These are phyloP conservation scores for Baudoinia panamericana DNA, from an alignment of 495 filamentous ascomycete species.

Conservation along the genomic window DNA sequence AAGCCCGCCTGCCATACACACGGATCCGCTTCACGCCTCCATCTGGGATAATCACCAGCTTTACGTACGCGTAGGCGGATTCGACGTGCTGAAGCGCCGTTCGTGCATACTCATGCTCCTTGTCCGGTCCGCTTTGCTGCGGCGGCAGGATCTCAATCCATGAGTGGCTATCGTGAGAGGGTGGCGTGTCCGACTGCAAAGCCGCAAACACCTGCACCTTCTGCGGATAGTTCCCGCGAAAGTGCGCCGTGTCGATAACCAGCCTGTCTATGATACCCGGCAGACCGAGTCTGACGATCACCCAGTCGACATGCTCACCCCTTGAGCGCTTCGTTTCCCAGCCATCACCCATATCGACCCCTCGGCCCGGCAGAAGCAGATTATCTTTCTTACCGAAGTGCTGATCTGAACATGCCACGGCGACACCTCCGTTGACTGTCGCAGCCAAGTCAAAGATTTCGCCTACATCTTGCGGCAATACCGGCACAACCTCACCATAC, in stretches of 20 bases:
- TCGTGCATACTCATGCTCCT: conserved; percentile 58
- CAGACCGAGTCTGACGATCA: conserved; percentile 62
- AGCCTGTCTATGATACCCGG: conserved; percentile 56
- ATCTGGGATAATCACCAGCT: conserved; percentile 83
- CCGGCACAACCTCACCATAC: conserved; percentile 63
- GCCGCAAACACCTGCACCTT: conserved; percentile 57
- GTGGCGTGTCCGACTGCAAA: conserved; percentile 37
- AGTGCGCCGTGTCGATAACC: conserved; percentile 79
- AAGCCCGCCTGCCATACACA: conserved; percentile 58
- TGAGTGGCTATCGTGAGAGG: conserved; percentile 43
- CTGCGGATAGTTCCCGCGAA: conserved; percentile 79
- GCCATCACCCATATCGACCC: conserved; percentile 85
- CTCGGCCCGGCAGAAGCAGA: conserved; percentile 69
- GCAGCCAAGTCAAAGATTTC: conserved; percentile 70
- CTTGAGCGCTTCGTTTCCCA: conserved; percentile 84
- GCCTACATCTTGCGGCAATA: conserved; percentile 48
- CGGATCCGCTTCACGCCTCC: conserved; percentile 81
- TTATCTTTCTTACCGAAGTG: conserved; percentile 79
- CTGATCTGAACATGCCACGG: conserved; percentile 64
- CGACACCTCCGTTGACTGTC: conserved; percentile 68
- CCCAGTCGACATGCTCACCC: conserved; percentile 73
- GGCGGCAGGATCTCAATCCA: conserved; percentile 59
- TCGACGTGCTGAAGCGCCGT: conserved; percentile 30
- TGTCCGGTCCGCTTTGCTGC: conserved; percentile 63
- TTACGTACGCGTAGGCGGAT: conserved; percentile 60